Evolutionary conservation across 2,329 filamentous ascomycete genomes (phyloP).

Genomic region (Colletotrichum ledebouriae): DNA sequence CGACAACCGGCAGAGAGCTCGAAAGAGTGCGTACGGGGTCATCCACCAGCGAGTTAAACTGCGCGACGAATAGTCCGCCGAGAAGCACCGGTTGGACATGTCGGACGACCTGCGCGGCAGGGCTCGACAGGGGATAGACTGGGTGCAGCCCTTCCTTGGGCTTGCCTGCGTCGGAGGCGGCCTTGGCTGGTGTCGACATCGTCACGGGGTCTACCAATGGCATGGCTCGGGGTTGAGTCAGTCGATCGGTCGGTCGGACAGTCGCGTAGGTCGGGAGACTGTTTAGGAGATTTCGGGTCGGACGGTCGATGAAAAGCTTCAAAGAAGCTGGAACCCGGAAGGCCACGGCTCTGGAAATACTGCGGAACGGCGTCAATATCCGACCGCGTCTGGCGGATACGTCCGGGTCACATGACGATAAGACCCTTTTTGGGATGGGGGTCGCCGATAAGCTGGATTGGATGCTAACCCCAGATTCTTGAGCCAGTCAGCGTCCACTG

Average conservation of each 20-base stretch:
- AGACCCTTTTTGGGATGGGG: background rate
- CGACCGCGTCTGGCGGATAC: constrained; percentile 31
- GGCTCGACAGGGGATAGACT: constrained; percentile 54
- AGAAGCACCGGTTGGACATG: constrained; percentile 78
- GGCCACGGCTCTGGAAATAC: constrained; percentile 38
- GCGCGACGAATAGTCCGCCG: constrained; percentile 71
- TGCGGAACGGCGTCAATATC: constrained; percentile 26
- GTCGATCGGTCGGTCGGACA: constrained; percentile 29
- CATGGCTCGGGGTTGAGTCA: constrained; percentile 44
- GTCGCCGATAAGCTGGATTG: constrained; percentile 31
- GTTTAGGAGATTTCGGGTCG: constrained; percentile 14
- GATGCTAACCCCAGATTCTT: constrained; percentile 19
- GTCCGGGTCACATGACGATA: constrained; percentile 43
- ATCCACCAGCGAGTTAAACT: constrained; percentile 76
- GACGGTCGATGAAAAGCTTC: constrained; percentile 7
- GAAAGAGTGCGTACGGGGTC: constrained; percentile 77
- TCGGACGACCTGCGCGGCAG: constrained; percentile 65
- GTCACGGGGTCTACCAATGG: constrained; percentile 53
- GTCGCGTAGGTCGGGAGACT: constrained; percentile 19
- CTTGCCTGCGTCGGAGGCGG: constrained; percentile 49
- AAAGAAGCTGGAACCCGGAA: constrained; percentile 32
- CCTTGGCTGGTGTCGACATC: constrained; percentile 53
- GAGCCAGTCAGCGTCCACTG: constrained; percentile 7
- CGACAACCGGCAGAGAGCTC: constrained; percentile 72
- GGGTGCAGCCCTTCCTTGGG: constrained; percentile 52